Conservation (phyloP, 495 filamentous ascomycete species). For the Hamigera avellanea region DNA sequence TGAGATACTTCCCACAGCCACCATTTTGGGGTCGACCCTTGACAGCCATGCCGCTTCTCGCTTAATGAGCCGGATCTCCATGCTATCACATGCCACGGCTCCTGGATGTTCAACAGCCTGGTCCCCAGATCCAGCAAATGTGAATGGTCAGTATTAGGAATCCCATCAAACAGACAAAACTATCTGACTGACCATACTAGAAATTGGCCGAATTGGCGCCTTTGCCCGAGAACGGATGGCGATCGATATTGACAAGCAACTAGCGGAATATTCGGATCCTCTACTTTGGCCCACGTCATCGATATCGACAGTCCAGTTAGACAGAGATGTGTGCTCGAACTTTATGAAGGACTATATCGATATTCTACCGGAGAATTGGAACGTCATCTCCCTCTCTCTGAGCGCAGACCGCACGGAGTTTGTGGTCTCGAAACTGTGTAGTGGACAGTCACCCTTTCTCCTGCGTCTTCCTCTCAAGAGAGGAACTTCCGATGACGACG, state of each 20-base stretch:
- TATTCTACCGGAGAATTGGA: constrained; percentile 75
- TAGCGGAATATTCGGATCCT: constrained; percentile 28
- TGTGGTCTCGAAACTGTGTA: constrained; percentile 65
- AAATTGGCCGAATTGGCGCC: constrained; percentile 34
- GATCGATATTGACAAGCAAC: constrained; percentile 31
- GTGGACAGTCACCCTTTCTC: constrained; percentile 65
- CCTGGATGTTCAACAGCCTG: constrained; percentile 17
- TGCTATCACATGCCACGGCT: constrained; percentile 32
- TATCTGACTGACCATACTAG: constrained; percentile 14
- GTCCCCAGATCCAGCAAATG: constrained; percentile 28
- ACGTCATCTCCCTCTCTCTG: constrained; percentile 70
- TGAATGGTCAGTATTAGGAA: constrained; percentile 23
- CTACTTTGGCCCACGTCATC: constrained; percentile 25
- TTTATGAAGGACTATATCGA: constrained; percentile 32
- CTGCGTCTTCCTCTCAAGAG: constrained; percentile 73
- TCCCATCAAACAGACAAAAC: too few relatives aligned
- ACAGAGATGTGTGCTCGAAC: constrained; percentile 17
- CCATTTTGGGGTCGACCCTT: constrained; percentile 31
- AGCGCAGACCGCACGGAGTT: constrained; percentile 74
- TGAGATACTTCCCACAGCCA: constrained; percentile 25
- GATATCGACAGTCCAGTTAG: constrained; percentile 9
- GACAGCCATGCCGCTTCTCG: constrained; percentile 33
- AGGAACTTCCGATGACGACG: constrained; percentile 66
- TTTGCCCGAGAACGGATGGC: constrained; percentile 33
- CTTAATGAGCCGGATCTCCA: constrained; percentile 35